A percentile compares a stretch with the other conserved stretches of the same genome.
phyloP scores from a whole-genome alignment of 2,329 filamentous ascomycete genomes.

The Neonectria faginata region DNA sequence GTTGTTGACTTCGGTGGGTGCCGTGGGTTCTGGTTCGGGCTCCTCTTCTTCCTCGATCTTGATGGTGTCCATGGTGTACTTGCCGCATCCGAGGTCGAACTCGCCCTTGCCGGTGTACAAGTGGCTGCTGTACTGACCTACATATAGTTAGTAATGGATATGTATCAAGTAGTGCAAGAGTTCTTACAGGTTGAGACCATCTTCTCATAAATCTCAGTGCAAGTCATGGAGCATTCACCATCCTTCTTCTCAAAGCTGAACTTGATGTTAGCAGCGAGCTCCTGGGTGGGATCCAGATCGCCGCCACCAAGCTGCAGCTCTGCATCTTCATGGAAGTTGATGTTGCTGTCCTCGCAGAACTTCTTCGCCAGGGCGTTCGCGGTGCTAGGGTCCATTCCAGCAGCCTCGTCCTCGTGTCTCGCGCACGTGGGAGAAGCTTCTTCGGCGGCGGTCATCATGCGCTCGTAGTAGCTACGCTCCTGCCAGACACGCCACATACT shows the following conservation, averaged over 20 bases:
- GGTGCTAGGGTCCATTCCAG: constrained; percentile 4
- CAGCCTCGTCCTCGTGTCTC: constrained; percentile 7
- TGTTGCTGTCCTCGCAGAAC: constrained; percentile 7
- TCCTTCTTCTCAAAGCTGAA: constrained; percentile 23
- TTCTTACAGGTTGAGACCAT: constrained; percentile 17
- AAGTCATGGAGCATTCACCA: constrained; percentile 19
- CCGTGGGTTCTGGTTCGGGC: not conserved
- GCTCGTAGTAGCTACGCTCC: constrained; percentile 14
- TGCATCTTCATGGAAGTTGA: constrained; percentile 9
- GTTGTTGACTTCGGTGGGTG: constrained; percentile 12
- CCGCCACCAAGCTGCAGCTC: constrained; percentile 27
- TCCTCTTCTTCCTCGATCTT: not conserved
- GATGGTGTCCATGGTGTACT: not conserved
- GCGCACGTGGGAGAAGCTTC: constrained; percentile 2
- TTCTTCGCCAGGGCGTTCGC: constrained; percentile 8
- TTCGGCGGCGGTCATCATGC: constrained; percentile 5
- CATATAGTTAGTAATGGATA: not conserved
- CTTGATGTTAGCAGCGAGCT: constrained; percentile 22
- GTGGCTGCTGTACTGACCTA: constrained; percentile 13
- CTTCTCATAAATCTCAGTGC: constrained; percentile 16
- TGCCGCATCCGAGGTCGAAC: constrained; percentile 1
- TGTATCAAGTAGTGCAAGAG: not conserved
- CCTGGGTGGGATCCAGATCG: constrained; percentile 20
- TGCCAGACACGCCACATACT: constrained; percentile 16
- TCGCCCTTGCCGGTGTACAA: constrained; percentile 8